phyloP scores from a whole-genome alignment of 208 protist genomes.

The Acanthamoeba culbertsoni region DNA sequence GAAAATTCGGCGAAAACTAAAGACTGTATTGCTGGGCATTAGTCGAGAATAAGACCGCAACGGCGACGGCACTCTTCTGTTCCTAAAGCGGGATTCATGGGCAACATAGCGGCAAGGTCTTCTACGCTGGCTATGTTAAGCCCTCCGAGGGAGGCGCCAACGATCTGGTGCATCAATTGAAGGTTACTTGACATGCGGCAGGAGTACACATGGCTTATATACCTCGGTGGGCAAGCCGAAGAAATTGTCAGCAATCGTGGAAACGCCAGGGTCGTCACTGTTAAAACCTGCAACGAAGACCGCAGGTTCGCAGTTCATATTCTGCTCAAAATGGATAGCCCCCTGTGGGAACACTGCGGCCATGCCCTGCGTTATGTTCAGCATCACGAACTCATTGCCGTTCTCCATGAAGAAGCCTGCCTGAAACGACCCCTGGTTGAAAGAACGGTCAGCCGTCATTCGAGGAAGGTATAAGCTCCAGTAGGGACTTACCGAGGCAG shows the following conservation, averaged over 20 bases:
- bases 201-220: neutral
- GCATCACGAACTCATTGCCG: neutral
- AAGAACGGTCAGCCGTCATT: neutral
- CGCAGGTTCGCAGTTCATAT: neutral
- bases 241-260: constrained; percentile 33
- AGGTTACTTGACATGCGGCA: neutral
- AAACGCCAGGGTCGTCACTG: constrained; percentile 42
- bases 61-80: constrained; percentile 19
- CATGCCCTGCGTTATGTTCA: constrained; percentile 3
- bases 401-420: constrained; percentile 55
- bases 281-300: constrained; percentile 47
- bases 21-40: neutral
- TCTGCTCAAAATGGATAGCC: constrained; percentile 39
- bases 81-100: neutral
- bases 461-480: neutral
- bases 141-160: neutral
- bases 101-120: neutral
- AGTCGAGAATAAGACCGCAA: neutral
- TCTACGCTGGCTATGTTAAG: constrained; percentile 20
- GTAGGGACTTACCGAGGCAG: neutral
- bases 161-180: neutral
- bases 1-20: too few relatives aligned
- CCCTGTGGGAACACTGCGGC: constrained; percentile 38
- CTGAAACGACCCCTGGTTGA: neutral
- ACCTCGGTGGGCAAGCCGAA: constrained; percentile 11